These are phyloP conservation scores for Aureobasidium lini DNA, from an alignment of 2,329 filamentous ascomycete genomes.

Conservation along the genomic window DNA sequence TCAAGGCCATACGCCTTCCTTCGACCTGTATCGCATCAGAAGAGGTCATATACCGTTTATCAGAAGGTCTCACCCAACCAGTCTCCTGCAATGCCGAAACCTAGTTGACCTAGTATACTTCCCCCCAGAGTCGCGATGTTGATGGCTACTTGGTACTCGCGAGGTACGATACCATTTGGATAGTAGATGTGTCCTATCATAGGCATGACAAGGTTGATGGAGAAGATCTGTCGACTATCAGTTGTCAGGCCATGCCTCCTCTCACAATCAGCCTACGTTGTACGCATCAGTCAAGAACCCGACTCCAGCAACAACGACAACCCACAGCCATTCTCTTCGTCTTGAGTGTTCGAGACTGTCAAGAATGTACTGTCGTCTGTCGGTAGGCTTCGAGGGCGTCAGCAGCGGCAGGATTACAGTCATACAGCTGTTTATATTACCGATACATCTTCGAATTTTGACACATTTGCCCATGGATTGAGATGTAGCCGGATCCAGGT, in stretches of 20 bases:
- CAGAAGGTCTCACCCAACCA: neutral
- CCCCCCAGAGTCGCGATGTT: slow-evolving; percentile 33
- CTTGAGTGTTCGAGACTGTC: neutral
- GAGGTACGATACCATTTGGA: neutral
- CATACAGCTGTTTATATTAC: neutral
- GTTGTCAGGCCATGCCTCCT: too few relatives aligned
- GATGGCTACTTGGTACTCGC: slow-evolving; percentile 26
- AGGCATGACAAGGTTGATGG: slow-evolving; percentile 33
- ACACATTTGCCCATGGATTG: neutral
- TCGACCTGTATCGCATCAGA: slow-evolving; percentile 23
- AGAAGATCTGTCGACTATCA: slow-evolving; percentile 23
- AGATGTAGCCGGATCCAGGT: neutral
- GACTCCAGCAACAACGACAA: slow-evolving; percentile 29
- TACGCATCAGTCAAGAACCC: slow-evolving; percentile 35
- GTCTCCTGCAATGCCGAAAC: slow-evolving; percentile 34
- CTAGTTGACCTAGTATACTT: slow-evolving; percentile 32
- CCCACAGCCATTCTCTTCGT: neutral
- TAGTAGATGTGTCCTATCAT: slow-evolving; percentile 34
- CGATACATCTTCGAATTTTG: slow-evolving; percentile 2
- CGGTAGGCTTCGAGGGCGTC: neutral
- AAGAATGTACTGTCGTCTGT: neutral
- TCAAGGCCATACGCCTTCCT: slow-evolving; percentile 35
- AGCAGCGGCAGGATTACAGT: neutral
- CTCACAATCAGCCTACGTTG: slow-evolving; percentile 16
- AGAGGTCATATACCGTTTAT: neutral